Conservation (phyloP, 495 filamentous ascomycete genomes). For the Talaromyces ruber region DNA sequence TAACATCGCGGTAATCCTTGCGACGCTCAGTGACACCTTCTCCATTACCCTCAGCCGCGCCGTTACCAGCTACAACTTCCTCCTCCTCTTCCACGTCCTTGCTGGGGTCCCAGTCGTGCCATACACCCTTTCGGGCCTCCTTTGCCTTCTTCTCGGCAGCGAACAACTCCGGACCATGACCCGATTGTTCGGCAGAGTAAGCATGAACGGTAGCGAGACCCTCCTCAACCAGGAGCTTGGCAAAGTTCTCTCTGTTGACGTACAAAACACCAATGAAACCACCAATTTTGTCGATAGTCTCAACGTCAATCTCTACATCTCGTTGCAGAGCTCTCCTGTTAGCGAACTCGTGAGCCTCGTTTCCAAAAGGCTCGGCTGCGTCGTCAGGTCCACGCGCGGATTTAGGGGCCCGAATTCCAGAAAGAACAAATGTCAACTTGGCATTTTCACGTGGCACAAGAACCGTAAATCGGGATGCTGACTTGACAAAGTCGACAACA, state of each 20-base stretch:
- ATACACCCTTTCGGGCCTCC: slow-evolving; percentile 75
- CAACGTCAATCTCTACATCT: slow-evolving; percentile 93
- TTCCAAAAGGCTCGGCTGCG: slow-evolving; percentile 84
- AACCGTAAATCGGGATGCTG: slow-evolving; percentile 86
- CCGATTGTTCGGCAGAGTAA: slow-evolving; percentile 93
- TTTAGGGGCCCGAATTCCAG: slow-evolving; percentile 84
- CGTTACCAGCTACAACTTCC: slow-evolving; percentile 36
- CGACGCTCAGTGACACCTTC: slow-evolving; percentile 44
- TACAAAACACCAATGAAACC: slow-evolving; percentile 96
- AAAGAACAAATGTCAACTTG: slow-evolving; percentile 92
- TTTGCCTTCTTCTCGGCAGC: slow-evolving; percentile 86
- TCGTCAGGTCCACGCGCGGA: slow-evolving; percentile 76
- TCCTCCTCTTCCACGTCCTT: slow-evolving; percentile 53
- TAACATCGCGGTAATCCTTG: slow-evolving; percentile 85
- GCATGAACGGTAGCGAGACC: slow-evolving; percentile 84
- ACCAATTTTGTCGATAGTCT: slow-evolving; percentile 90
- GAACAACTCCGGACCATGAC: slow-evolving; percentile 76
- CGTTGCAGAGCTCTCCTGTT: slow-evolving; percentile 84
- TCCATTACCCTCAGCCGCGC: slow-evolving; percentile 38
- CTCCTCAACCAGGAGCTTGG: slow-evolving; percentile 88
- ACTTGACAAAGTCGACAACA: slow-evolving; percentile 95
- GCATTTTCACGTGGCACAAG: slow-evolving; percentile 87
- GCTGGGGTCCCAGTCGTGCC: slow-evolving; percentile 88
- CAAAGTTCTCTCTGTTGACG: slow-evolving; percentile 92
- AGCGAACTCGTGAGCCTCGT: slow-evolving; percentile 87